Base-by-base conservation (phyloP, 192 early-diverging fungal genomes). In the Coemansia umbellata region DNA sequence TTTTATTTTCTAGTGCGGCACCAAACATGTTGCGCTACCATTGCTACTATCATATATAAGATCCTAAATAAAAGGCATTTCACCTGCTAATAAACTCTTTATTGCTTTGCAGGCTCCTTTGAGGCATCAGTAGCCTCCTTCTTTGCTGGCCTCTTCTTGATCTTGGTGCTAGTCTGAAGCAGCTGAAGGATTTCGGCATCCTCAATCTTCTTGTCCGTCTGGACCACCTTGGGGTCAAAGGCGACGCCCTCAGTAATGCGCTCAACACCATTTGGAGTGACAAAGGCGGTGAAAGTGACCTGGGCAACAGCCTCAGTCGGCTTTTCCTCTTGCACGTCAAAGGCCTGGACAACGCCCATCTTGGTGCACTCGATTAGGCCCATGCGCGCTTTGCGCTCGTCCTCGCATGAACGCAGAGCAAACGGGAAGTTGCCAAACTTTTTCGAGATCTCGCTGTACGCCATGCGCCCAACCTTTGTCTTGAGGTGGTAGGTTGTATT, bases 311-410 rank as follows among this genome's bases (percentile, higher is more conserved):
- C 75, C 58, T 85, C 92, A 30, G 66, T 79, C 15, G 74, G 81
- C 81, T 88, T 87, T 61, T 94, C 92, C 71, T 89, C 83, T 58
- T 89, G 79, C 22, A 96, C 85, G 33, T 88, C 80, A 60, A 91
- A 95, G 21, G 91, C 85, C 43, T 78, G 78, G 39, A 93, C 89
- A 35, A 92, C 82, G 43, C 80, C 72, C 70, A 87, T 85, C 82
- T 87, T 90, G 56, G 79, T 79, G 75, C 87, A 93, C 74, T 98
- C 95, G 37, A 89, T 70, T 39, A 98, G 82, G 52, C 95, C 95
- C 84, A 94, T 82, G 53, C 91, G 87, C 23, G 84, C 90, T 80
- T 91, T 93, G 69, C 86, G 87, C 78, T 93, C 90, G 78, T 98
- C 95, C 3, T 86, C 87, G 67, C 92, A 84, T 53, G 85, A 73